phyloP scores from a whole-genome alignment of 371 early-diverging fungal species.

The Mortierella sp. region DNA sequence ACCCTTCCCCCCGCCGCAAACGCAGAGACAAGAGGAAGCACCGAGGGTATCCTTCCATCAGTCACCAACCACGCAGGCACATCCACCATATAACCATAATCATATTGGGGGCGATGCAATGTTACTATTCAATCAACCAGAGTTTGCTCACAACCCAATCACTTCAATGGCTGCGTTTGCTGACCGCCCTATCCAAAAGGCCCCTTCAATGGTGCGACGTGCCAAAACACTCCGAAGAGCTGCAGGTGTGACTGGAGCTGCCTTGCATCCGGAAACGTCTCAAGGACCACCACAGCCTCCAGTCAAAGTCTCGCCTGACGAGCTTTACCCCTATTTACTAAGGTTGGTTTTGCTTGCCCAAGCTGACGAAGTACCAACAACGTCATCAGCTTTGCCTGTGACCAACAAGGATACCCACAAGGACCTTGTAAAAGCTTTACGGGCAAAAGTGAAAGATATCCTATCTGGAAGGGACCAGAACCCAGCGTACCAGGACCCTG shows the following conservation, averaged over 20 bases:
- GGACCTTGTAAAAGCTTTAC: constrained; percentile 40
- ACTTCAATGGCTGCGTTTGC: constrained; percentile 45
- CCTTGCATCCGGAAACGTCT: constrained; percentile 11
- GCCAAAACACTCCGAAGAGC: constrained; percentile 45
- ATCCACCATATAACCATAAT: constrained; percentile 29
- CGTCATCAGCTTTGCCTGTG: constrained; percentile 20
- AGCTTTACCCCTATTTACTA: constrained; percentile 44
- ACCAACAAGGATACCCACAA: constrained; percentile 43
- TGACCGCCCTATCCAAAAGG: constrained; percentile 40
- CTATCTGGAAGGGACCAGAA: constrained; percentile 28
- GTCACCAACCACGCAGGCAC: neutral
- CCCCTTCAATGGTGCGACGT: constrained; percentile 43
- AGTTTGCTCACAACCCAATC: constrained; percentile 40
- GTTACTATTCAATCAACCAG: constrained; percentile 38
- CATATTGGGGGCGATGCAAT: constrained; percentile 42
- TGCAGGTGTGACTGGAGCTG: constrained; percentile 39
- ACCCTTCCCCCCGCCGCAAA: constrained; percentile 9
- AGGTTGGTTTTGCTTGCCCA: constrained; percentile 42
- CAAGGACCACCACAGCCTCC: constrained; percentile 8
- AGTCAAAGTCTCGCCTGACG: constrained; percentile 24
- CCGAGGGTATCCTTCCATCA: constrained; percentile 24
- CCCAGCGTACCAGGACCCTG: constrained; percentile 43
- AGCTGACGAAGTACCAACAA: constrained; percentile 25
- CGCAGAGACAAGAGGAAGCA: constrained; percentile 6
- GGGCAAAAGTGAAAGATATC: constrained; percentile 37